Conservation (phyloP, 1,284 basidiomycete genomes). For the Sutorius eximius region DNA sequence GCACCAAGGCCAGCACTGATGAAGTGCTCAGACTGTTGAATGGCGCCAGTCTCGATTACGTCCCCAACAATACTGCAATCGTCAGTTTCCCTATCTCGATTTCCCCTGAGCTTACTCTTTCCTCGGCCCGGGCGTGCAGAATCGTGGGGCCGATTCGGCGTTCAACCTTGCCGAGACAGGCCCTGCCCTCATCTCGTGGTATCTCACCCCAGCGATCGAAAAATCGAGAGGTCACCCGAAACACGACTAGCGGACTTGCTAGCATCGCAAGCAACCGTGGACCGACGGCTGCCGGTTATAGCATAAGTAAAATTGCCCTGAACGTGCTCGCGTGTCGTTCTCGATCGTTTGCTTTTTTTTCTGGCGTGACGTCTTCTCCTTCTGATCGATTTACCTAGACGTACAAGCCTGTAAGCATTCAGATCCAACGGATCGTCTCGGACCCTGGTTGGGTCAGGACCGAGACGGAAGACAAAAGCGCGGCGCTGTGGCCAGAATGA, state of each 20-base stretch:
- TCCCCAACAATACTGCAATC: constrained; percentile 43
- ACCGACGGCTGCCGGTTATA: constrained; percentile 24
- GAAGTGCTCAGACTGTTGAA: constrained; percentile 31
- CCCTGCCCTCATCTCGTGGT: constrained; percentile 37
- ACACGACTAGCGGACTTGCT: constrained; percentile 37
- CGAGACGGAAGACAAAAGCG: constrained; percentile 19
- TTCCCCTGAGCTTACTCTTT: neutral
- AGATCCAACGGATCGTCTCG: constrained; percentile 31
- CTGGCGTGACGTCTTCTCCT: neutral
- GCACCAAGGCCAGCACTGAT: constrained; percentile 30
- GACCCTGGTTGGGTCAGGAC: constrained; percentile 42
- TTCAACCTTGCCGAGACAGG: constrained; percentile 34
- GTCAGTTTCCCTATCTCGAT: constrained; percentile 20
- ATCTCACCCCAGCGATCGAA: constrained; percentile 39
- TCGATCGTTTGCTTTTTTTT: neutral
- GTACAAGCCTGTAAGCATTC: constrained; percentile 35
- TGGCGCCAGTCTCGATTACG: constrained; percentile 36
- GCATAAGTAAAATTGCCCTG: constrained; percentile 37
- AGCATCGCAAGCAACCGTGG: constrained; percentile 37
- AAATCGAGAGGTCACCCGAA: constrained; percentile 39
- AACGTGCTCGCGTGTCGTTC: constrained; percentile 38
- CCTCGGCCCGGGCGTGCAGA: constrained; percentile 14
- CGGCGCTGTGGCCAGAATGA: neutral
- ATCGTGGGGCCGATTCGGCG: constrained; percentile 27
- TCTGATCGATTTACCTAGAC: constrained; percentile 21